Percentiles rank a stretch among this genome's conserved stretches.
Conservation (phyloP, 768 basidiomycete genomes). For the Tremella fuciformis region DNA sequence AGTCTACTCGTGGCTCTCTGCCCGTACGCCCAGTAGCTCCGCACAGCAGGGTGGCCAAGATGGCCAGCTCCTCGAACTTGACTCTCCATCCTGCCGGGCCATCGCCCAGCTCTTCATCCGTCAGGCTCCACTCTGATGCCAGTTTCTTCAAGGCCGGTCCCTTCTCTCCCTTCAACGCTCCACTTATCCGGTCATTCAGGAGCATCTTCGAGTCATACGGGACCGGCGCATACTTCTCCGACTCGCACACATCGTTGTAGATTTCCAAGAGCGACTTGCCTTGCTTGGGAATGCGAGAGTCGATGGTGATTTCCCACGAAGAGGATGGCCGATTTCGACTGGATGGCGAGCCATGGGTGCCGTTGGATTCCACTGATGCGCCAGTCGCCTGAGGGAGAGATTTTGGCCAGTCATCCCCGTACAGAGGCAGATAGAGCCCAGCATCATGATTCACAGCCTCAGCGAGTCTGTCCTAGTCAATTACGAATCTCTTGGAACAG, state of each 20-base stretch:
- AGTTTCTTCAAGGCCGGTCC: conserved; percentile 16
- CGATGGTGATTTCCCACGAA: neutral
- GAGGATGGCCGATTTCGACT: too few species aligned
- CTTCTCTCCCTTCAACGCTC: conserved; percentile 16
- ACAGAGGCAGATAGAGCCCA: conserved; percentile 1
- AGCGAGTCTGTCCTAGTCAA: conserved; percentile 23
- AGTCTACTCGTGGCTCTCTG: conserved; percentile 30
- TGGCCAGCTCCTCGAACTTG: conserved; percentile 34
- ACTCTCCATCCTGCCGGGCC: conserved; percentile 16
- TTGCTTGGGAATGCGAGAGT: conserved; percentile 1
- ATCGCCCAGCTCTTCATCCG: conserved; percentile 20
- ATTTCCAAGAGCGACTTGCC: conserved; percentile 24
- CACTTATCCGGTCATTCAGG: conserved; percentile 26
- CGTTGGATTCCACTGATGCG: neutral
- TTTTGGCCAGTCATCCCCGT: conserved; percentile 1
- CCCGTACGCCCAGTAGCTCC: conserved; percentile 29
- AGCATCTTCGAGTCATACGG: conserved; percentile 27
- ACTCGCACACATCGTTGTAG: conserved; percentile 21
- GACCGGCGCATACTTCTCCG: conserved; percentile 11
- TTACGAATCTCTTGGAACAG: neutral
- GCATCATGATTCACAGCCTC: conserved; percentile 18
- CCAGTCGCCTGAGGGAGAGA: neutral
- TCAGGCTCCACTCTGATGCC: conserved; percentile 28
- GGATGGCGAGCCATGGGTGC: neutral
- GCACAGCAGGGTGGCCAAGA: conserved; percentile 31